Evolutionary conservation across 306 rosid genomes (phyloP).

Genomic region (Glycine latifolia): DNA sequence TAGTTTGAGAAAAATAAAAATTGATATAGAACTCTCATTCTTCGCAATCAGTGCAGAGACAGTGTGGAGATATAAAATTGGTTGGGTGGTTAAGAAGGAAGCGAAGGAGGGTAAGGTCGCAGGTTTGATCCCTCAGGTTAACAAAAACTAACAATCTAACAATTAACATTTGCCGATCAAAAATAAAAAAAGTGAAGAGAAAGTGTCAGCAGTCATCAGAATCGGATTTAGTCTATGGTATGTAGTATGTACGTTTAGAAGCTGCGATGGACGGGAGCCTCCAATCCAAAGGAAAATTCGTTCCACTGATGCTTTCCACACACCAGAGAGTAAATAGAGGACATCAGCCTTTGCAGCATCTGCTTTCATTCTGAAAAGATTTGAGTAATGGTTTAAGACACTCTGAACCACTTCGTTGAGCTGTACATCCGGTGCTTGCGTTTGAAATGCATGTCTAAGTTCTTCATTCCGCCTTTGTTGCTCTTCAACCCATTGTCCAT

Average conservation of each 20-base stretch:
- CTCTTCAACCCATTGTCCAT: constrained; percentile 86
- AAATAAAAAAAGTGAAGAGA: no score
- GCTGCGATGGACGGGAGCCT: constrained; percentile 97
- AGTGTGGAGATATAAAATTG: background rate
- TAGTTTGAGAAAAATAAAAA: background rate
- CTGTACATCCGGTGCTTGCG: constrained; percentile 61
- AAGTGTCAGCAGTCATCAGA: constrained; percentile 19
- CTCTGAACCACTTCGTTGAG: constrained; percentile 68
- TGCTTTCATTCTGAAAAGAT: constrained; percentile 76
- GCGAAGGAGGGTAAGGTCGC: no score
- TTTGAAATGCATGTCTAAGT: constrained; percentile 80
- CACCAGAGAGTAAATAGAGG: constrained; percentile 81
- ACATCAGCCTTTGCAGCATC: constrained; percentile 84
- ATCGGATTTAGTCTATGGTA: constrained; percentile 12
- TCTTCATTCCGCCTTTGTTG: constrained; percentile 66
- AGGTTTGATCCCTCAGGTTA: no score
- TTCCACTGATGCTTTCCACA: constrained; percentile 84
- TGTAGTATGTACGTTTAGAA: constrained; percentile 65
- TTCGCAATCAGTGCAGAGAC: background rate
- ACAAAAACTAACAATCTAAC: no score
- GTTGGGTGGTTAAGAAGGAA: no score
- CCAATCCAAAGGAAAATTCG: constrained; percentile 96
- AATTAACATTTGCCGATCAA: no score
- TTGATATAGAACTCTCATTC: background rate
- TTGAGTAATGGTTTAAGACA: constrained; percentile 72